Conservation (phyloP, 805 yeast genomes). For the Teunomyces cretensis region DNA sequence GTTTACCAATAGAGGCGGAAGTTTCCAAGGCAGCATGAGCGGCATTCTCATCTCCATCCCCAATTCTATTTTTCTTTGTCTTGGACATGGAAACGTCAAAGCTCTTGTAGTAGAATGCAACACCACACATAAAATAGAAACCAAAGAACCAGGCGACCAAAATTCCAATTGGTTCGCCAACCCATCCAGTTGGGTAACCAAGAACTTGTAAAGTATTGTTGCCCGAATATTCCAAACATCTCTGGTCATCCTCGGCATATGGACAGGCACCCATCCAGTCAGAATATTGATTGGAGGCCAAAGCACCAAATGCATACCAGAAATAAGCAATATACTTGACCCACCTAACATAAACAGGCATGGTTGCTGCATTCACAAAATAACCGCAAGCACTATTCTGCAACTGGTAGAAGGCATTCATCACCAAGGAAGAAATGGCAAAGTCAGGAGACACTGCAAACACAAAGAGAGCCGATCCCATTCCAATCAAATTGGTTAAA, state of each 20-base stretch:
- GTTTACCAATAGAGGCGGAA: background rate
- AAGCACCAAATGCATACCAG: conserved; percentile 29
- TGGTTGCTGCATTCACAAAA: conserved; percentile 24
- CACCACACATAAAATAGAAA: conserved; percentile 47
- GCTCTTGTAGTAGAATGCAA: conserved; percentile 47
- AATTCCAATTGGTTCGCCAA: conserved; percentile 60
- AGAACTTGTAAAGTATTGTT: conserved; percentile 49
- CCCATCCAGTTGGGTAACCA: conserved; percentile 69
- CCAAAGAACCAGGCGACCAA: conserved; percentile 59
- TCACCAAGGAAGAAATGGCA: conserved; percentile 17
- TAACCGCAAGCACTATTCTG: conserved; percentile 30
- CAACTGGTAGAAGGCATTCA: conserved; percentile 23
- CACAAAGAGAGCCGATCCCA: conserved; percentile 19
- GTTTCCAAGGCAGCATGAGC: conserved; percentile 1
- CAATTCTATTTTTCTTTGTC: conserved; percentile 30
- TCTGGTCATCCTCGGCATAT: conserved; percentile 31
- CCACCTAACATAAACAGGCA: conserved; percentile 32
- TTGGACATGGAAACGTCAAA: conserved; percentile 54
- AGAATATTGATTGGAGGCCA: conserved; percentile 24
- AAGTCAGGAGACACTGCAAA: conserved; percentile 22
- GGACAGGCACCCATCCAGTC: conserved; percentile 24
- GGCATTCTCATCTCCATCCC: conserved; percentile 17
- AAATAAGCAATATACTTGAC: conserved; percentile 25
- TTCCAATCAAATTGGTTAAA: conserved; percentile 16
- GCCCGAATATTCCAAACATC: conserved; percentile 52